Percentiles rank a stretch among this genome's conserved stretches.
phyloP scores from a whole-genome alignment of 2,329 filamentous ascomycete genomes.

The Lizonia empirigonia region DNA sequence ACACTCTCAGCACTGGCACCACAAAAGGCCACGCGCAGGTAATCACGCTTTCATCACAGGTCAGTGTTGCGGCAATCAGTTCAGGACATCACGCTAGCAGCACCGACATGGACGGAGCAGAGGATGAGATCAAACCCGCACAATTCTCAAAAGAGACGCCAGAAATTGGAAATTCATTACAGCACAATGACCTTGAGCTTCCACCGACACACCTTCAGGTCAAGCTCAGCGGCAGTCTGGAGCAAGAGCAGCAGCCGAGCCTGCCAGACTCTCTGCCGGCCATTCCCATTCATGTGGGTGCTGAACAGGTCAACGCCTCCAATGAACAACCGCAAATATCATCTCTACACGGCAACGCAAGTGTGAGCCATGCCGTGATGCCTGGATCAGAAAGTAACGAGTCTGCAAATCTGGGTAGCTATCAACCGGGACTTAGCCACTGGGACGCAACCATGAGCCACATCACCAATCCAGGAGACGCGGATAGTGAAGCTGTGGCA shows the following conservation, averaged over 20 bases:
- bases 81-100: not conserved
- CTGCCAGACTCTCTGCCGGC: not conserved
- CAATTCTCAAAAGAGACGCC: not conserved
- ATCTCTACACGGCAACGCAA: not conserved
- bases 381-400: not conserved
- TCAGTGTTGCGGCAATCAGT: not conserved
- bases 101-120: not conserved
- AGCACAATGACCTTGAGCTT: not conserved
- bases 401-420: not conserved
- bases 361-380: not conserved
- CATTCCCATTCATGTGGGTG: no score
- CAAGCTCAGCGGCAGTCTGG: not conserved
- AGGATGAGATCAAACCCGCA: not conserved
- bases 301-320: no score
- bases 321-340: not conserved
- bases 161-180: not conserved
- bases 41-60: not conserved
- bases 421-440: not conserved
- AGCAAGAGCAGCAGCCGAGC: not conserved
- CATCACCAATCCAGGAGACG: not conserved
- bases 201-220: not conserved
- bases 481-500: not conserved
- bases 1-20: not conserved
- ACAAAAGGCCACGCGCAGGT: not conserved
- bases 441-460: no score